These are phyloP conservation scores for Arthromyces matolae DNA, from an alignment of 768 basidiomycete genomes.

Conservation along the genomic window DNA sequence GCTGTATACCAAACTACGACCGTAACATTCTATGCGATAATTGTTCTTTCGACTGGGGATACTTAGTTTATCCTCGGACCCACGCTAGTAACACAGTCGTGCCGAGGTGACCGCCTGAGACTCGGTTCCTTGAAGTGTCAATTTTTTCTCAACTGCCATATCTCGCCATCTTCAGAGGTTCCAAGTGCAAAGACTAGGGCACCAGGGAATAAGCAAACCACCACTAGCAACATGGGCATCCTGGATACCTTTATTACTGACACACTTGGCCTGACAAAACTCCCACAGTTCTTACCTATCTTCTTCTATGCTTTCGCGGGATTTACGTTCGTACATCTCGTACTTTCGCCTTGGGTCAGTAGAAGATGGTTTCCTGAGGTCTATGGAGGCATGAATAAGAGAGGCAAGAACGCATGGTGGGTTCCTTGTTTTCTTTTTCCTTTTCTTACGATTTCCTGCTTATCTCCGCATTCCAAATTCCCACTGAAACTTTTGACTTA, in stretches of 20 bases:
- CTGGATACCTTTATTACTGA: slow-evolving; percentile 8
- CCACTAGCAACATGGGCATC: neutral
- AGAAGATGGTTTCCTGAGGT: slow-evolving; percentile 42
- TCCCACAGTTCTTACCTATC: slow-evolving; percentile 52
- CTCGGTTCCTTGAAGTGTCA: too few relatives aligned
- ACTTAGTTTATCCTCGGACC: too few relatives aligned
- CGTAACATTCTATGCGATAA: too few relatives aligned
- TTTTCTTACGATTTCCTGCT: neutral
- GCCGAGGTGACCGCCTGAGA: too few relatives aligned
- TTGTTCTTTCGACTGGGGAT: too few relatives aligned
- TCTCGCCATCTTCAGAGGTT: too few relatives aligned
- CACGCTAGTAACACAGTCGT: too few relatives aligned
- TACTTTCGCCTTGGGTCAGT: slow-evolving; percentile 54
- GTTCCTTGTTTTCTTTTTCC: slow-evolving; percentile 13
- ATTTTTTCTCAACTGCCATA: too few relatives aligned
- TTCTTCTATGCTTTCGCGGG: slow-evolving; percentile 50
- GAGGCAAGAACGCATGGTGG: slow-evolving; percentile 60
- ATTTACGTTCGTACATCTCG: slow-evolving; percentile 57
- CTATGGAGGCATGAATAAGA: slow-evolving; percentile 44
- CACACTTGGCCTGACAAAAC: slow-evolving; percentile 47
- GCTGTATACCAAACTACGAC: too few relatives aligned
- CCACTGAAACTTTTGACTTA: slow-evolving; percentile 23
- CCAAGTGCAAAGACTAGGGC: too few relatives aligned
- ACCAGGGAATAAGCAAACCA: neutral
- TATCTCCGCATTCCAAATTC: neutral